Evolutionary conservation across 2,329 filamentous ascomycete genomes (phyloP), one percentile per base, ranked within the genome.

Genomic region (Dactylellina cionopaga): DNA sequence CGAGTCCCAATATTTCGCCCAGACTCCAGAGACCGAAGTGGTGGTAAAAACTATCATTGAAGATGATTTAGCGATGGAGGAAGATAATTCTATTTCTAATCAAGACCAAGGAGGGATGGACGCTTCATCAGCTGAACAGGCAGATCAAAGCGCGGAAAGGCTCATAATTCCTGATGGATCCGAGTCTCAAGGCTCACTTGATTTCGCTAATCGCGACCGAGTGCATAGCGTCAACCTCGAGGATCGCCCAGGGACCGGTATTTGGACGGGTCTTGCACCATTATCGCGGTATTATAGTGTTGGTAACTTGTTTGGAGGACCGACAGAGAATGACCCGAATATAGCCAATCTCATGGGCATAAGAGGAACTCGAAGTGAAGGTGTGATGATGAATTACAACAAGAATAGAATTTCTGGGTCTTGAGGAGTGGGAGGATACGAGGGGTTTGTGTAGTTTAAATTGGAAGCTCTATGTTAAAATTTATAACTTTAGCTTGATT

Each of bases 351-450:
- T 17, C 5, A 17, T 56, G 51, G 54, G 54, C 33, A 19, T 43
- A 5, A 41, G 35, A 15, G 15, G 51, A 10, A 51, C 51, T 2
- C 56, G 54, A 29, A 66, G 62, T 51, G 62, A 66, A 6, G 62
- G 58, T 47, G 41, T 56, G 11, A 31, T 29, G 5, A 47, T 55
- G 51, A 11, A 25, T 47, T 17, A 3, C 6, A 37, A 37, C 7
- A 9, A 37, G 46, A 7, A 27, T 51, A 33, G 46, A 10, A 35
- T 4, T 46, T n/a, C 5, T n/a, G 4, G 35, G 35, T 39, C 29
- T 6, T 6, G 11, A 11, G 15, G 35, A 39, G 35, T 39, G 35
- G 15, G n/a, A n/a, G n/a, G n/a, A n/a, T n/a, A n/a, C n/a, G n/a
- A n/a, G n/a, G n/a, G n/a, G n/a, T n/a, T n/a, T n/a, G n/a, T n/a